phyloP scores from a whole-genome alignment of 805 yeast genomes.

The Metschnikowia proteae region DNA sequence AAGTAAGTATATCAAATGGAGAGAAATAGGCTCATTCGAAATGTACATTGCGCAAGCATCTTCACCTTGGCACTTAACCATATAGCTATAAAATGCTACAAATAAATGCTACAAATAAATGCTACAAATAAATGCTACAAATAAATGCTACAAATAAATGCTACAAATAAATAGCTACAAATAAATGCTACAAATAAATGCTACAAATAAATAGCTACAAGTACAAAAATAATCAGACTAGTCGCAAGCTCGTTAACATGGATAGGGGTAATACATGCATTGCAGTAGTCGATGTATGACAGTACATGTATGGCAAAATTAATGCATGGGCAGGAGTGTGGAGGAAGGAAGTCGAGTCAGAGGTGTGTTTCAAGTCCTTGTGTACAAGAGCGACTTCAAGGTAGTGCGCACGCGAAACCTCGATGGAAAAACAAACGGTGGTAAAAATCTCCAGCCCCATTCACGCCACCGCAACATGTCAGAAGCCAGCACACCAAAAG shows the following conservation, averaged over 20 bases:
- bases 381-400: not conserved
- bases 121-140: not conserved
- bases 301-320: not conserved
- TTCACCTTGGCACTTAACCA: not conserved
- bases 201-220: too few species aligned
- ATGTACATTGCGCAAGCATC: not conserved
- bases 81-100: not conserved
- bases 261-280: not conserved
- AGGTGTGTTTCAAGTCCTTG: not conserved
- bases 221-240: too few species aligned
- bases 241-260: too few species aligned
- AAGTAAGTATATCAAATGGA: not conserved
- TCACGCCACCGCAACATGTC: conserved; percentile 2
- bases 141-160: not conserved
- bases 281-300: not conserved
- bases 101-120: not conserved
- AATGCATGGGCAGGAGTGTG: not conserved
- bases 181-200: too few species aligned
- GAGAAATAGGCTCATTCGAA: not conserved
- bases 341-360: not conserved
- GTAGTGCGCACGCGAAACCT: conserved; percentile 7
- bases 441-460: not conserved
- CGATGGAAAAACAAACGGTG: not conserved
- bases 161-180: too few species aligned
- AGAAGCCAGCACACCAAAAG: conserved; percentile 6